phyloP scores from a whole-genome alignment of 345 rosid genomes.

The Aquilaria sinensis region DNA sequence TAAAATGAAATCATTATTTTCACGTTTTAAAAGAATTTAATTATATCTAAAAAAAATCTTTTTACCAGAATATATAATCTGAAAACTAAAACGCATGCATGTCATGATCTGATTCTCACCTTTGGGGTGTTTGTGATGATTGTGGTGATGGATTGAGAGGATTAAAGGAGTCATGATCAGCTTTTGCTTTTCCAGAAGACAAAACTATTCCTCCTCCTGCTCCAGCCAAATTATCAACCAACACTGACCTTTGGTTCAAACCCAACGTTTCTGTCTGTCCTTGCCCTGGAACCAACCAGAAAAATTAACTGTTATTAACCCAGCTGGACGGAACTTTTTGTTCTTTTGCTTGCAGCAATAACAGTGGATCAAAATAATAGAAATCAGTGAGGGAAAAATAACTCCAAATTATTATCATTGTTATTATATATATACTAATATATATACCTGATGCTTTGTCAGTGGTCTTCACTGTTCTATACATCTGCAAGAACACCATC shows the following conservation, averaged over 20 bases:
- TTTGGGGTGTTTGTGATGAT: constrained; percentile 21
- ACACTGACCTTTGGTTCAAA: constrained; percentile 25
- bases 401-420: no score
- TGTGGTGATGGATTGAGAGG: constrained; percentile 17
- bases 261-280: constrained; percentile 27
- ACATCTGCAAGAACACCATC: constrained; percentile 78
- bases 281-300: constrained; percentile 34
- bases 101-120: constrained; percentile 8
- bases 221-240: constrained; percentile 25
- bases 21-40: no score
- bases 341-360: neutral
- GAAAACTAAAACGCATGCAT: no score
- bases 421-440: neutral
- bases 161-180: constrained; percentile 16
- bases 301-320: neutral
- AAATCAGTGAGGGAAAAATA: neutral
- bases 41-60: no score
- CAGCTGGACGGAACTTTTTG: no score
- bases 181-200: constrained; percentile 14
- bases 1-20: no score
- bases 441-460: constrained; percentile 72
- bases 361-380: constrained; percentile 19
- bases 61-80: no score
- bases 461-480: constrained; percentile 98
- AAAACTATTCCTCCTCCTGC: constrained; percentile 1